Evolutionary conservation across 2,329 filamentous ascomycete species (phyloP), one percentile per base, ranked within the genome.

Genomic region (Elsinoe fawcettii): DNA sequence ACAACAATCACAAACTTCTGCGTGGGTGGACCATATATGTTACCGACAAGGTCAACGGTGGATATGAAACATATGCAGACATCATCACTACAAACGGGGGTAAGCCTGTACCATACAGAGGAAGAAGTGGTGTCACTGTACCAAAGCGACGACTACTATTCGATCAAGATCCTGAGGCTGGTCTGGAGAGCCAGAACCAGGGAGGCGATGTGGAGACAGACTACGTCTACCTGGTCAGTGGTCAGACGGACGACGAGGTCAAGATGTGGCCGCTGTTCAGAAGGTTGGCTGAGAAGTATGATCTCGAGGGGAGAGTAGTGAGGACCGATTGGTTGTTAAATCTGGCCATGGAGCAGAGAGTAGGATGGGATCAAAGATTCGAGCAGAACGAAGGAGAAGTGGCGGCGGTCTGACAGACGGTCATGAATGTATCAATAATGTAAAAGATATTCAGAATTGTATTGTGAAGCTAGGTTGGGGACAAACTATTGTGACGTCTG

Each of bases 61-160:
- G 90, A 0, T 83, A 85, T 47, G 88, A 92, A 0, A 91, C 87
- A 54, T 97, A 89, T 75, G 86, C 86, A 66, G 80, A 84, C 36
- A 96, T 99, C 63, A 87, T 92, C 53, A 83, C 87, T 68, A 86
- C 88, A 58, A 99, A 99, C 69, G 90, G 92, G 12, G 93, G 91
- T 22, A 82, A 84, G 23, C 95, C 92, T 70, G 80, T 84, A 66
- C 73, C 87, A 20, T 97, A 90, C 74, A 81, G 82, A 27, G 68
- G 68, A 8, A 83, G 88, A 16, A 83, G 86, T 60, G 85, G 84
- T 2, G 78, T 84, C 23, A 83, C 80, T 0, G 67, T 75, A 1
- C 67, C 71, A 4, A 74, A 71, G 58, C 73, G 72, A 36, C 66
- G 37, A 53, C 51, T 60, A 70, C 63, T 71, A 75, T 14, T 80